Conservation (phyloP, 2,329 filamentous ascomycete species). For the Aspergillus unguis region DNA sequence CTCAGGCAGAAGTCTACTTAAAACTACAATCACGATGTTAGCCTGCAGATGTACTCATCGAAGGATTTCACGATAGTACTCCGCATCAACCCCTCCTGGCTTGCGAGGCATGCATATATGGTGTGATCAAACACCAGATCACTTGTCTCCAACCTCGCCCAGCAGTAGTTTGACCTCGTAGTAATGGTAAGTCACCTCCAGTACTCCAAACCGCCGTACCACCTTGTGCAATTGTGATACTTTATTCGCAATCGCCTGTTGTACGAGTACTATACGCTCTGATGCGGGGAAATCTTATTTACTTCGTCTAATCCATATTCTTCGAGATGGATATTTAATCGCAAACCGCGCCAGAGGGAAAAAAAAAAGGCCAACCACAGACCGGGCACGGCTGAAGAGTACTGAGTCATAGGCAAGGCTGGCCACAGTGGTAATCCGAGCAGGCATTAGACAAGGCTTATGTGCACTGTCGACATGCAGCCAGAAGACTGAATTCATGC, state of each 20-base stretch:
- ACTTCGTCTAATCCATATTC: background rate
- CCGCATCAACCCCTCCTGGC: no score
- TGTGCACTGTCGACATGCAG: no score
- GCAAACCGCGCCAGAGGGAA: conserved; percentile 15
- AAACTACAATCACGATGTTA: no score
- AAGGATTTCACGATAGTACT: no score
- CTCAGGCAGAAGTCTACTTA: background rate
- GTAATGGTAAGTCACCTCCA: no score
- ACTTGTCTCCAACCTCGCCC: background rate
- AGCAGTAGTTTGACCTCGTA: no score
- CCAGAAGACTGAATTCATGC: no score
- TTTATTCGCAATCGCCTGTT: background rate
- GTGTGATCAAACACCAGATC: no score
- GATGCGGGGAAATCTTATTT: background rate
- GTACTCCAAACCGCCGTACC: background rate
- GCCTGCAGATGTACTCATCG: no score
- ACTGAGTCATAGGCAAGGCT: conserved; percentile 1
- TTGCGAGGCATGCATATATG: no score
- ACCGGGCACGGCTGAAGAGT: background rate
- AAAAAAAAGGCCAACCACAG: conserved; percentile 5
- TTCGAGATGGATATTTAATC: conserved; percentile 7
- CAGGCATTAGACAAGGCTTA: background rate
- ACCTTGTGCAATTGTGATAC: background rate
- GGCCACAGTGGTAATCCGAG: conserved; percentile 8
- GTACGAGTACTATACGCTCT: background rate